A percentile compares a stretch with the other conserved stretches of the same genome.
phyloP scores from a whole-genome alignment of 2,329 filamentous ascomycete species.

The Epichloe scottii region DNA sequence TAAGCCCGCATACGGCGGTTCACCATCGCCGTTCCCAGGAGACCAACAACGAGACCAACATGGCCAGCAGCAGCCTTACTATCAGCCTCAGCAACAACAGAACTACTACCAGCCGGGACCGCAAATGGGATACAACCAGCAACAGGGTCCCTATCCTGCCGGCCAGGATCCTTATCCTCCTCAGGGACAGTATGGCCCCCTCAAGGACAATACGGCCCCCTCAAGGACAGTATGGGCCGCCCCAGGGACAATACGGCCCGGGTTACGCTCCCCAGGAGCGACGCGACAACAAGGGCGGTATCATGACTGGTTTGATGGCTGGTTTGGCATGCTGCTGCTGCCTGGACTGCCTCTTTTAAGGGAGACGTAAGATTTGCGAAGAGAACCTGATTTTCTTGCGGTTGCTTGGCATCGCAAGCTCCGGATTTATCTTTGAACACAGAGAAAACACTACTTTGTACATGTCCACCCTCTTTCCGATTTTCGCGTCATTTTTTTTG shows the following conservation, averaged over 20 bases:
- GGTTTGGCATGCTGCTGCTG: conserved; percentile 46
- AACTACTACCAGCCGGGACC: conserved; percentile 29
- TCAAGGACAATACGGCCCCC: conserved; percentile 24
- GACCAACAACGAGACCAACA: conserved; percentile 16
- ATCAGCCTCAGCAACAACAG: conserved; percentile 17
- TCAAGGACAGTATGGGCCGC: conserved; percentile 21
- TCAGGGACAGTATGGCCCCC: conserved; percentile 20
- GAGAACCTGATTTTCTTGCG: not conserved
- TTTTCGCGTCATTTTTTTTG: not conserved
- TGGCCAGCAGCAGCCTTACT: conserved; percentile 10
- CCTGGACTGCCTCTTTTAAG: conserved; percentile 42
- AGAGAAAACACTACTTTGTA: not conserved
- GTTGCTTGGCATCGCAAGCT: not conserved
- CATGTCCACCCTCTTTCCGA: not conserved
- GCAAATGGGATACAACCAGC: conserved; percentile 31
- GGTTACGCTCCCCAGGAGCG: conserved; percentile 24
- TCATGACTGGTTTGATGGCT: conserved; percentile 35
- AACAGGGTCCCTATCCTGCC: conserved; percentile 20
- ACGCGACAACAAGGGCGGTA: conserved; percentile 21
- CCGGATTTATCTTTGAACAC: not conserved
- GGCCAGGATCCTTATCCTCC: conserved; percentile 22
- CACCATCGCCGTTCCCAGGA: not conserved
- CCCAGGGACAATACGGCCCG: conserved; percentile 13
- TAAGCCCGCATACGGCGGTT: conserved; percentile 31
- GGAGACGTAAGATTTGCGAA: not conserved